Percentiles rank a stretch among this genome's conserved stretches.
These are phyloP conservation scores for Acanthamoeba triangularis DNA, from an alignment of 208 protist genomes.

Conservation along the genomic window DNA sequence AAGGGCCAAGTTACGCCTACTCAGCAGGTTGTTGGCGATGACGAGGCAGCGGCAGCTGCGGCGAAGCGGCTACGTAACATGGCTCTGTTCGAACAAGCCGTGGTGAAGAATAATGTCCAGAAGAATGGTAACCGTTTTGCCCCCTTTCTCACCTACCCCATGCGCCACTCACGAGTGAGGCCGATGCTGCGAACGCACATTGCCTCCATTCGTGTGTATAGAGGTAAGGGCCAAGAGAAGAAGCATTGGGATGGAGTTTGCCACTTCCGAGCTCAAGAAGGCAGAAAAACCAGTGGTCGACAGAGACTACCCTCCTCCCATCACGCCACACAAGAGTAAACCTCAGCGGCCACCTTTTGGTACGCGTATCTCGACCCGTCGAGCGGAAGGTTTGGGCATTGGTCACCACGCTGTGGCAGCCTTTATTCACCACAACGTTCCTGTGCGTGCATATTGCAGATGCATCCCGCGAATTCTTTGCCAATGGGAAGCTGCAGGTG, in stretches of 20 bases:
- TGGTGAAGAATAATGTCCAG: not conserved
- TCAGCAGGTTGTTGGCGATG: not conserved
- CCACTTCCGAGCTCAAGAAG: slow-evolving; percentile 1
- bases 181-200: too few relatives aligned
- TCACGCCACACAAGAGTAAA: not conserved
- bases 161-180: too few relatives aligned
- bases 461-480: slow-evolving; percentile 17
- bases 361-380: not conserved
- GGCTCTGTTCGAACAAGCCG: slow-evolving; percentile 28
- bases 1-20: not conserved
- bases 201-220: too few relatives aligned
- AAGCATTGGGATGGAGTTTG: slow-evolving; percentile 68
- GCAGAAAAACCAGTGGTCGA: not conserved
- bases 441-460: not conserved
- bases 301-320: not conserved
- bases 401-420: too few relatives aligned
- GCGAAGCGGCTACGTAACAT: slow-evolving; percentile 13
- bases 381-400: too few relatives aligned
- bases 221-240: not conserved
- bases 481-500: not conserved
- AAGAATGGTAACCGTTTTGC: too few relatives aligned
- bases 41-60: not conserved
- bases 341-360: not conserved
- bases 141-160: too few relatives aligned
- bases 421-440: too few relatives aligned